A percentile compares a stretch with the other conserved stretches of the same genome.
These are phyloP conservation scores for Pulveroboletus sp. DNA, from an alignment of 768 basidiomycete genomes.

Conservation along the genomic window DNA sequence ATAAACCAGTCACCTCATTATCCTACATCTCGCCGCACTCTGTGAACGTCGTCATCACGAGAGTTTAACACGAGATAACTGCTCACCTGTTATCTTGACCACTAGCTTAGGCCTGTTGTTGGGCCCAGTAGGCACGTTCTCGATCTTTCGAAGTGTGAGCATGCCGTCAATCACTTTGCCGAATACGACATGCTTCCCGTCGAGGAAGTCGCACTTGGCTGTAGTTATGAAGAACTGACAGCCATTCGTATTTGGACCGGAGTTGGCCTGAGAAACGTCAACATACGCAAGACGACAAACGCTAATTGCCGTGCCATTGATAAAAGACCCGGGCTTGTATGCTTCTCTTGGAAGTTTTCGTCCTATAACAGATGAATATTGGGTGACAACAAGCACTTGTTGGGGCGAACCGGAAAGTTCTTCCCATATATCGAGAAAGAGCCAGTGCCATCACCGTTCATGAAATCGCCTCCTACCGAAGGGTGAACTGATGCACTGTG, in stretches of 20 bases:
- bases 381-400: neutral
- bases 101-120: conserved; percentile 87
- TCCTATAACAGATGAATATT: conserved; percentile 47
- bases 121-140: conserved; percentile 87
- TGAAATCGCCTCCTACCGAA: conserved; percentile 79
- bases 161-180: conserved; percentile 89
- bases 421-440: conserved; percentile 96
- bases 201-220: conserved; percentile 90
- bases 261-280: conserved; percentile 68
- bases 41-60: conserved; percentile 17
- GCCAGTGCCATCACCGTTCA: conserved; percentile 93
- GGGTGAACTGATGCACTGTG: neutral
- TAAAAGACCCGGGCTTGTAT: conserved; percentile 77
- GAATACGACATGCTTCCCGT: conserved; percentile 92
- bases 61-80: neutral
- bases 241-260: conserved; percentile 90
- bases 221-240: conserved; percentile 99
- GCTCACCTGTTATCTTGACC: conserved; percentile 80
- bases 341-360: conserved; percentile 92
- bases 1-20: neutral
- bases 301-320: conserved; percentile 65
- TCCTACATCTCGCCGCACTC: conserved; percentile 59
- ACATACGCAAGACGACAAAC: neutral
- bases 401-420: conserved; percentile 69
- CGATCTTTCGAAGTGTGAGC: conserved; percentile 93